Evolutionary conservation across 2,329 filamentous ascomycete genomes (phyloP), one percentile per base, ranked within the genome.

Genomic region (Calonectria montana): DNA sequence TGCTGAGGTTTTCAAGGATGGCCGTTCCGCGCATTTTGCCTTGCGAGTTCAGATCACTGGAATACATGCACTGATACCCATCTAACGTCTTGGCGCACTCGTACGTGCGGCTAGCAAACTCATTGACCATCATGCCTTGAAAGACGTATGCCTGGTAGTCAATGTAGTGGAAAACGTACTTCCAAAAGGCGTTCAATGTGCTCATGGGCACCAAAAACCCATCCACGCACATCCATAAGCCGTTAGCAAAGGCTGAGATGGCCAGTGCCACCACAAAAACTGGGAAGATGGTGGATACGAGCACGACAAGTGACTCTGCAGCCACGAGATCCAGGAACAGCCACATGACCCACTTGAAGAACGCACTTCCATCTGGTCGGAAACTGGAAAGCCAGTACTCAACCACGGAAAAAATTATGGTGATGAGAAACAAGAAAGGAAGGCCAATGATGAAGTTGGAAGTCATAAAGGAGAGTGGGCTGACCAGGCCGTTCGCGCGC

Each of bases 331-430:
- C 53, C 37, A 57, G 53, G 31, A 57, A 57, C 2, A 57, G n/a
- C 31, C 53, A 57, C 53, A 57, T 39, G n/a, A 57, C 53, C 53
- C 53, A 57, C 31, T 57, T 57, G 53, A 57, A 57, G 10, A 57
- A 57, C 2, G 53, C 53, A 3, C 29, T 35, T 25, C 53, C 53
- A 23, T 57, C 53, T 21, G 53, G 31, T 15, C 53, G 31, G 31
- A 57, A 57, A 15, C 31, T 15, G 18, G 53, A 57, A 8, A 57
- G 53, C 53, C 53, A 57, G 18, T 57, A 57, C 12, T 57, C 31
- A 3, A 57, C 53, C 5, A 57, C 53, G 2, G 53, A 57, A 13
- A 57, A 57, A 15, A 57, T 39, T n/a, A 57, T 23, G 6, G 53
- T 39, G 31, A 57, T 57, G 12, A 57, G 31, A 15, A 57, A 57